These are phyloP conservation scores for Claviceps spartinae DNA, from an alignment of 2,329 filamentous ascomycete species.

Conservation along the genomic window DNA sequence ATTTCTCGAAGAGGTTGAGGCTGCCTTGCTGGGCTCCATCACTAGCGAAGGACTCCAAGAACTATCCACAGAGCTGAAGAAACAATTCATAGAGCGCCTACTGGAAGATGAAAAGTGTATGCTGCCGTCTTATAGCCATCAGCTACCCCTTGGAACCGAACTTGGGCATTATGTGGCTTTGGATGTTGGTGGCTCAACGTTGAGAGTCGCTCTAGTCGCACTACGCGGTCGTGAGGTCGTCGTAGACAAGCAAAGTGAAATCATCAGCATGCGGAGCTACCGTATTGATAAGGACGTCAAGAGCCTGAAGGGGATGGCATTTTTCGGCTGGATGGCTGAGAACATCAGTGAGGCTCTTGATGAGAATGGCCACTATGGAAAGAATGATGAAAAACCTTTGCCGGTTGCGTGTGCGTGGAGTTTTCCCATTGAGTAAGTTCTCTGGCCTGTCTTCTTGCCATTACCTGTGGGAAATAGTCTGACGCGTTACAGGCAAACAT, in stretches of 20 bases:
- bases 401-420: conserved; percentile 54
- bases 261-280: conserved; percentile 41
- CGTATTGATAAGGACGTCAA: conserved; percentile 43
- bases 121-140: conserved; percentile 53
- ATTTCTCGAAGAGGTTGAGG: conserved; percentile 44
- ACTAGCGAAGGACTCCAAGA: conserved; percentile 29
- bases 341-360: conserved; percentile 44
- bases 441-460: not conserved
- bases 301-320: conserved; percentile 40
- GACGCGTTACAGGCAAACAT: conserved; percentile 43
- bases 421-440: conserved; percentile 52
- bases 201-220: conserved; percentile 51
- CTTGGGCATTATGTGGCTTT: conserved; percentile 46
- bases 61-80: conserved; percentile 37
- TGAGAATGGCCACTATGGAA: conserved; percentile 25
- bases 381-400: conserved; percentile 29
- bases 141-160: conserved; percentile 47
- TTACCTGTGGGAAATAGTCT: not conserved
- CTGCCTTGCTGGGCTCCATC: conserved; percentile 34
- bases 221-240: conserved; percentile 32
- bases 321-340: conserved; percentile 57
- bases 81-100: conserved; percentile 40
- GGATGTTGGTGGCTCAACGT: conserved; percentile 56
- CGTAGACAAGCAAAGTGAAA: conserved; percentile 30
- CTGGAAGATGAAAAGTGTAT: conserved; percentile 42